phyloP scores from a whole-genome alignment of 495 filamentous ascomycete species.

The Staphylotrichum tortipilum region DNA sequence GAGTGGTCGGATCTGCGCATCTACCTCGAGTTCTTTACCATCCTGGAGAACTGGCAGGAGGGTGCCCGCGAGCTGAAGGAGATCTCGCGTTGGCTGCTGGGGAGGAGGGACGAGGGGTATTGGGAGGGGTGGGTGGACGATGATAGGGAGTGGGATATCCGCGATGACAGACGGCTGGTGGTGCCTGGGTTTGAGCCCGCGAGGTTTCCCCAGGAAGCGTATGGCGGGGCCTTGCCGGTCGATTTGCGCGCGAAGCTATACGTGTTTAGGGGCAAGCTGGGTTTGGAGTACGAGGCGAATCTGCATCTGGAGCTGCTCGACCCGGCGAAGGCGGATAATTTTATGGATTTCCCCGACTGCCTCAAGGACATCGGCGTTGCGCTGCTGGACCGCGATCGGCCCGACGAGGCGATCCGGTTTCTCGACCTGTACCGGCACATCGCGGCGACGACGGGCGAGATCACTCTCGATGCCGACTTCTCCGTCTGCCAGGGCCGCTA shows the following conservation, averaged over 20 bases:
- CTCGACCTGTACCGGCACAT: constrained; percentile 57
- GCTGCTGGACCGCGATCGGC: constrained; percentile 48
- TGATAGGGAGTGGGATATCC: constrained; percentile 85
- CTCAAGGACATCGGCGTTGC: constrained; percentile 64
- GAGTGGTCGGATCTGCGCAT: constrained; percentile 79
- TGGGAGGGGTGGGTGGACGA: constrained; percentile 74
- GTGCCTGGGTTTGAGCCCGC: constrained; percentile 43
- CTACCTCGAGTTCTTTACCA: constrained; percentile 69
- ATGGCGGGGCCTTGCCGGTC: constrained; percentile 67
- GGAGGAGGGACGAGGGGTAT: constrained; percentile 60
- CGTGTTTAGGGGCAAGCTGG: constrained; percentile 63
- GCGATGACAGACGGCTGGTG: constrained; percentile 56
- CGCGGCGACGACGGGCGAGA: constrained; percentile 47
- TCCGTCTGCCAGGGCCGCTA: constrained; percentile 68
- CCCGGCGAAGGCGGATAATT: constrained; percentile 43
- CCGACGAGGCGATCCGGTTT: constrained; percentile 61
- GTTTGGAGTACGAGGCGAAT: constrained; percentile 65
- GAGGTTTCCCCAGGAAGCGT: constrained; percentile 51
- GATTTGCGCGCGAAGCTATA: constrained; percentile 85
- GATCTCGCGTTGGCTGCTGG: constrained; percentile 72
- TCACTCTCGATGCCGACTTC: constrained; percentile 48
- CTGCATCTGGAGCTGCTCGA: constrained; percentile 47
- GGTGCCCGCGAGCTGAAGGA: constrained; percentile 60
- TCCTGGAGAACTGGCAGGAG: constrained; percentile 49
- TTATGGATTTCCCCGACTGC: constrained; percentile 62